Evolutionary conservation across 768 basidiomycete species (phyloP), one percentile per base, ranked within the genome.

Genomic region (Macrocybe gigantea): DNA sequence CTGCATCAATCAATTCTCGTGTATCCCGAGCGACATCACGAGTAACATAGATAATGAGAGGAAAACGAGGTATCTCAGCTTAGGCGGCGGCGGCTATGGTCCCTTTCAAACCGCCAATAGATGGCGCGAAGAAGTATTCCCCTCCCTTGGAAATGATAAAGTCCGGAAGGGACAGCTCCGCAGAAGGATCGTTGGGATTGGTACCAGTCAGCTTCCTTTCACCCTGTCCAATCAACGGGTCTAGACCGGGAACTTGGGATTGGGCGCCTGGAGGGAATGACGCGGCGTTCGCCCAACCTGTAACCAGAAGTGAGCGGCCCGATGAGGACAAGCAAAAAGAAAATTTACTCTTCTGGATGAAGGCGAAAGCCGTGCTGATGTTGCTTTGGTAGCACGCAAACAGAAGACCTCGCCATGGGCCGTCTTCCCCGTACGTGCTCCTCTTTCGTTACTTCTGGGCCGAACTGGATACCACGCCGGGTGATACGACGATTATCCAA

Each of bases 101-200:
- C 10, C 64, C 62, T 60, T 66, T 70, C 58, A 79, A 61, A 7
- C 68, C 72, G 33, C 69, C 69, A 45, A 78, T 58, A 14, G 74
- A 74, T 1, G 77, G 78, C 4, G 69, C 61, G 60, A 78, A 78
- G 60, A 78, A 78, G 55, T 77, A 78, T 53, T 75, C 78, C 47
- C 78, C 75, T 36, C 78, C 73, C 15, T 71, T 67, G 38, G 77
- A 64, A 33, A 69, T 56, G 41, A 79, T 64, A 50, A 72, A 76
- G 30, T 61, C 59, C 6, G 66, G 67, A 46, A 69, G 63, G 12
- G 60, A 51, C 45, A 66, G 59, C 40, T 57, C 55, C n/a, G 51
- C 53, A 43, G 62, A 30, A 10, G 66, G 54, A 42, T 56, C 49
- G 41, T 69, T 65, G 10, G 68, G 69, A 52, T 72, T 63, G 9